Percentiles rank a stretch among this genome's conserved stretches.
Conservation (phyloP, 2,329 filamentous ascomycete species). For the Colletotrichum euphorbiae region DNA sequence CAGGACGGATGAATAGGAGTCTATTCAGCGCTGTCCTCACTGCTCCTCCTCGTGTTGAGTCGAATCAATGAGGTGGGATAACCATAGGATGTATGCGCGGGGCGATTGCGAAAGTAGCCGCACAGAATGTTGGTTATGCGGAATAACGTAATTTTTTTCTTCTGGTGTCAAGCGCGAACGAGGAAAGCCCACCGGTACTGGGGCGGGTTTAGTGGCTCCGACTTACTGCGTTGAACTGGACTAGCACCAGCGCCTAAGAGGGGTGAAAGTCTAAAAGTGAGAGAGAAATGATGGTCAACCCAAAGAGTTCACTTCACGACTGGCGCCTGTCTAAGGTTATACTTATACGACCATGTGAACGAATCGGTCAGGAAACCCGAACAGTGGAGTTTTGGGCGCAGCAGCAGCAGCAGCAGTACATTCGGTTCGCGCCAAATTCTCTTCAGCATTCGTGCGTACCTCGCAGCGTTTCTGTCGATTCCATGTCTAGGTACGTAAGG, state of each 20-base stretch:
- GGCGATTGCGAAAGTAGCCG: conserved; percentile 29
- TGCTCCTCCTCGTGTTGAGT: conserved; percentile 38
- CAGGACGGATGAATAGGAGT: conserved; percentile 37
- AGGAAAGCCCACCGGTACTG: conserved; percentile 35
- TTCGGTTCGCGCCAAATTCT: conserved; percentile 3
- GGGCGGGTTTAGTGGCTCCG: conserved; percentile 21
- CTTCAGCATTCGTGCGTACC: too few species aligned
- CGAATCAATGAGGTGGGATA: conserved; percentile 38
- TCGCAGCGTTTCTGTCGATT: neutral
- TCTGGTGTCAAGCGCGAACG: conserved; percentile 5
- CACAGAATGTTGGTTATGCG: conserved; percentile 18
- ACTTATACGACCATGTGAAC: conserved; percentile 26
- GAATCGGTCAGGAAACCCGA: conserved; percentile 20
- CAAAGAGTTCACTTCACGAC: neutral
- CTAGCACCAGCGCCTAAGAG: neutral
- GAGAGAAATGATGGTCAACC: neutral
- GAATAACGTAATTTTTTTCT: conserved; percentile 13
- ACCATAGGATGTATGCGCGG: conserved; percentile 27
- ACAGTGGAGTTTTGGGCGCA: conserved; percentile 35
- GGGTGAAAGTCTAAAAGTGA: neutral
- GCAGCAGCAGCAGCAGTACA: neutral
- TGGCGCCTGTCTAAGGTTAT: conserved; percentile 1
- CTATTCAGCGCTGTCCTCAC: conserved; percentile 41
- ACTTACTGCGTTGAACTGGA: neutral
- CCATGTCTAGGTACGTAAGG: neutral